Evolutionary conservation across 768 basidiomycete species (phyloP).

Genomic region (Russula brevipes): DNA sequence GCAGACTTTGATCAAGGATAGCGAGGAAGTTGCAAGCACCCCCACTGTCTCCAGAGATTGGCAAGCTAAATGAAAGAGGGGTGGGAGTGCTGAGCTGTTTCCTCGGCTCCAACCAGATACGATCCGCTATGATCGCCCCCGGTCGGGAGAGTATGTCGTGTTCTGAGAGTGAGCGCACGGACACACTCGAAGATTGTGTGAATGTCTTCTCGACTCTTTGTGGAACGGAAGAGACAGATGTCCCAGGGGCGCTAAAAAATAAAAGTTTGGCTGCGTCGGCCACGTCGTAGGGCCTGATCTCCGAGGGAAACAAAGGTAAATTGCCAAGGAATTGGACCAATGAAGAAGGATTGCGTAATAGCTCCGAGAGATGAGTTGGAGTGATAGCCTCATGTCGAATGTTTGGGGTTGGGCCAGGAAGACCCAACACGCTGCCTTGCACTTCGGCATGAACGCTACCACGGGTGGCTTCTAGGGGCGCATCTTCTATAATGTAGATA

Average conservation of each 20-base stretch:
- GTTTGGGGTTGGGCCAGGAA: conserved; percentile 31
- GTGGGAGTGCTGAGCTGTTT: conserved; percentile 35
- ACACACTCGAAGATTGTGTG: conserved; percentile 44
- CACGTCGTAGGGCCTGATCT: conserved; percentile 27
- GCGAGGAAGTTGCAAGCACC: conserved; percentile 65
- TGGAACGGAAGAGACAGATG: conserved; percentile 48
- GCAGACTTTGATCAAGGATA: conserved; percentile 67
- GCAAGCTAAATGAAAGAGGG: conserved; percentile 53
- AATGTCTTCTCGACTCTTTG: conserved; percentile 55
- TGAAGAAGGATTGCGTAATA: conserved; percentile 39
- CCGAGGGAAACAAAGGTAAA: conserved; percentile 23
- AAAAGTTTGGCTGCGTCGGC: conserved; percentile 43
- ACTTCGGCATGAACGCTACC: conserved; percentile 72
- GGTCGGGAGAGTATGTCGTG: conserved; percentile 71
- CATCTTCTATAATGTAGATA: conserved; percentile 77
- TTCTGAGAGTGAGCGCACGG: conserved; percentile 57
- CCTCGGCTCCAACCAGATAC: conserved; percentile 59
- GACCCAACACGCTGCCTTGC: conserved; percentile 50
- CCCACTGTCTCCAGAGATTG: conserved; percentile 43
- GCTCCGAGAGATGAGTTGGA: conserved; percentile 51
- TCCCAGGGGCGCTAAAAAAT: conserved; percentile 57
- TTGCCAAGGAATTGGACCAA: conserved; percentile 41
- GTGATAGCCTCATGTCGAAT: conserved; percentile 56
- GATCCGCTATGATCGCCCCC: conserved; percentile 64
- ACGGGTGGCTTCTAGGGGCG: conserved; percentile 53